Conservation (phyloP, 345 rosid species). For the Gossypium longicalyx region DNA sequence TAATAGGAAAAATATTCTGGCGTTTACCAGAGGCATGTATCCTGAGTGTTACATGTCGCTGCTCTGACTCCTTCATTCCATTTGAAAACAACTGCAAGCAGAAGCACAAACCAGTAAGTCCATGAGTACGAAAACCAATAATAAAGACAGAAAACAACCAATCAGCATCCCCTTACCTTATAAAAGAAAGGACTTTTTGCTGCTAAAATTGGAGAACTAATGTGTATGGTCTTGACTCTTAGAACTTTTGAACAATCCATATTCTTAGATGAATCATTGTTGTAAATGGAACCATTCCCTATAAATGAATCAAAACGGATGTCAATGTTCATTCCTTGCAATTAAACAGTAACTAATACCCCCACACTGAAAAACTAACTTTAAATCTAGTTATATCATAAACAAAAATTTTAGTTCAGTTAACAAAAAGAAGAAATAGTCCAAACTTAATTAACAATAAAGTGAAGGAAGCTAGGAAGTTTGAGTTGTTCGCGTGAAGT, state of each 20-base stretch:
- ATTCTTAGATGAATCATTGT: slow-evolving; percentile 32
- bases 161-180: slow-evolving; percentile 39
- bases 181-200: slow-evolving; percentile 75
- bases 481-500: background rate
- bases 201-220: slow-evolving; percentile 75
- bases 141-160: slow-evolving; percentile 12
- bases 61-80: slow-evolving; percentile 73
- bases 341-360: background rate
- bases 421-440: too few relatives aligned
- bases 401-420: background rate
- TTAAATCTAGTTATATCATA: background rate
- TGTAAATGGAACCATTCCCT: slow-evolving; percentile 37
- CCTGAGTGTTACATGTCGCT: slow-evolving; percentile 55
- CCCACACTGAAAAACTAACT: background rate
- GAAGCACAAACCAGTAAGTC: background rate
- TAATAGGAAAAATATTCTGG: background rate
- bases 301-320: slow-evolving; percentile 3
- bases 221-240: slow-evolving; percentile 53
- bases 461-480: background rate
- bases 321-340: background rate
- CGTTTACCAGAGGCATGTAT: slow-evolving; percentile 69
- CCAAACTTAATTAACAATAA: background rate
- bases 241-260: slow-evolving; percentile 37
- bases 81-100: slow-evolving; percentile 63
- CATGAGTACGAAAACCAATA: background rate